Conservation (phyloP, 2,329 filamentous ascomycete genomes). For the Cladosporium sp. region DNA sequence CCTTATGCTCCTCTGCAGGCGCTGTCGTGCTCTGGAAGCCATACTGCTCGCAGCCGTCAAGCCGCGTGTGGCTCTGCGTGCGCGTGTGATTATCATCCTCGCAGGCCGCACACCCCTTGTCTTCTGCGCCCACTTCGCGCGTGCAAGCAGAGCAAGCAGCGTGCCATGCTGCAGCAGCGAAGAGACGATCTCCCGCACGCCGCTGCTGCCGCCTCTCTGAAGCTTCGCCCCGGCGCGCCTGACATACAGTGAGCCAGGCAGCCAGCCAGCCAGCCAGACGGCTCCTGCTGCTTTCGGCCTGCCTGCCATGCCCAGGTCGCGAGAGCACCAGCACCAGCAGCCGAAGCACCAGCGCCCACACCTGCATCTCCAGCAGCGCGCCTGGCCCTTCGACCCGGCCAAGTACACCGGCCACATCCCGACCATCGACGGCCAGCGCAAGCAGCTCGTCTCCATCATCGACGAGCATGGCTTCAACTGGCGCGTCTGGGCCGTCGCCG, state of each 20-base stretch:
- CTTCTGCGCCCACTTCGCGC: neutral
- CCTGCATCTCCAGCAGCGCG: constrained; percentile 9
- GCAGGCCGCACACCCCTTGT: neutral
- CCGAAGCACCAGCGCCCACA: neutral
- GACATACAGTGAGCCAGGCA: no score
- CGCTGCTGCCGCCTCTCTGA: neutral
- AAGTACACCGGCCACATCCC: constrained; percentile 12
- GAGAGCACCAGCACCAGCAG: neutral
- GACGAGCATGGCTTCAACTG: constrained; percentile 21
- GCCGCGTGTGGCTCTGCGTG: no score
- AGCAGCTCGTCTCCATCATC: constrained; percentile 14
- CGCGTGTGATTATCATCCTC: no score
- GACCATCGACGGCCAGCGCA: constrained; percentile 9
- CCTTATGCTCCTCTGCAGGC: neutral
- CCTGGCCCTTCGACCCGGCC: constrained; percentile 8
- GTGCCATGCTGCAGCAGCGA: neutral
- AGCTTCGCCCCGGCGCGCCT: neutral
- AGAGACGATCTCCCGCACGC: constrained; percentile 5
- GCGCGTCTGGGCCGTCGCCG: constrained; percentile 35
- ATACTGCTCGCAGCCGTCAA: neutral
- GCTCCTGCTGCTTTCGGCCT: neutral
- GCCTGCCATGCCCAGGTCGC: neutral
- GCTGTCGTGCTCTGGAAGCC: neutral
- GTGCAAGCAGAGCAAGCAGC: neutral
- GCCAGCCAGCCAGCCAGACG: no score